These are phyloP conservation scores for Ceratobasidium sp. DNA, from an alignment of 1,284 basidiomycete genomes.

Conservation along the genomic window DNA sequence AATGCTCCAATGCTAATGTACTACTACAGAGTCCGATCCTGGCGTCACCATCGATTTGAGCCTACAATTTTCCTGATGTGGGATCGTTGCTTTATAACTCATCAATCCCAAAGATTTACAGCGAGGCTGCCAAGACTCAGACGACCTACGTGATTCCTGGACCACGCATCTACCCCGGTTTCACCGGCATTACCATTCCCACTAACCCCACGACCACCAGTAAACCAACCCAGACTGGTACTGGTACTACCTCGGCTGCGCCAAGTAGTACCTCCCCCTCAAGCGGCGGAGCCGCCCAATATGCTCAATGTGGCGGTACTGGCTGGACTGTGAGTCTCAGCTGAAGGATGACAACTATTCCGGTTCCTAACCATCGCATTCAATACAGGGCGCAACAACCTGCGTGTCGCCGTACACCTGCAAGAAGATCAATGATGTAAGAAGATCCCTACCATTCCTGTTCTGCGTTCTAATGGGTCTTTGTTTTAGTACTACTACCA, in stretches of 20 bases:
- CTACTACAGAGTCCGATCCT: constrained; percentile 44
- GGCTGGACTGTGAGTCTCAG: constrained; percentile 23
- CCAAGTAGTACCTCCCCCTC: constrained; percentile 39
- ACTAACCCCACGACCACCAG: constrained; percentile 24
- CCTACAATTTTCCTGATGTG: background rate
- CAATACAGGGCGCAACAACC: background rate
- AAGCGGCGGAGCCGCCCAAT: constrained; percentile 39
- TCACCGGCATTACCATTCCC: constrained; percentile 19
- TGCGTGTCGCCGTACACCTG: constrained; percentile 26
- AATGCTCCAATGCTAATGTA: background rate
- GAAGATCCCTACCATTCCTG: background rate
- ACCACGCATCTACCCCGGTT: constrained; percentile 46
- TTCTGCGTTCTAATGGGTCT: background rate
- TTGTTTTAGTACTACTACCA: constrained; percentile 30
- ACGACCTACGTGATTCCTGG: constrained; percentile 50
- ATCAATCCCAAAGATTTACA: constrained; percentile 45
- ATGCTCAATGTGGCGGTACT: constrained; percentile 46
- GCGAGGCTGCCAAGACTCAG: constrained; percentile 47
- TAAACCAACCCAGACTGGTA: background rate
- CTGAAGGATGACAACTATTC: background rate
- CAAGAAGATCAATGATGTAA: constrained; percentile 35
- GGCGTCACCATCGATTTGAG: constrained; percentile 44
- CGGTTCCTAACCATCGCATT: background rate
- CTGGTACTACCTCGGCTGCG: constrained; percentile 10
- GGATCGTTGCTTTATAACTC: too few relatives aligned